These are phyloP conservation scores for Ascocoryne sarcoides DNA, from an alignment of 2,329 filamentous ascomycete genomes.

Conservation along the genomic window DNA sequence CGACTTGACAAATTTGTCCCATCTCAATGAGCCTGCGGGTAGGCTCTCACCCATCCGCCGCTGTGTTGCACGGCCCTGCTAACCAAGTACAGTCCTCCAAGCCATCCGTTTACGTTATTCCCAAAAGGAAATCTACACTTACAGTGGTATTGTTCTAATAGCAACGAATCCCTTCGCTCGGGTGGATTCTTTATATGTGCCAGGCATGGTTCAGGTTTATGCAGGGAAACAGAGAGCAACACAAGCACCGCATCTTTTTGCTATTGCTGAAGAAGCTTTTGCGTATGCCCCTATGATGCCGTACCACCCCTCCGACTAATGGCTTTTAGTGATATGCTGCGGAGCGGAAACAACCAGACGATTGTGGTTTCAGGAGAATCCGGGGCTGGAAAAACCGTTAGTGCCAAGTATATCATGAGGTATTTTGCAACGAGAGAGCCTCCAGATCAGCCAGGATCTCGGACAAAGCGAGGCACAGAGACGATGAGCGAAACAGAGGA, in stretches of 20 bases:
- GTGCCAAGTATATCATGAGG: slow-evolving; percentile 99
- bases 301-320: slow-evolving; percentile 29
- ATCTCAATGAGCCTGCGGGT: slow-evolving; percentile 98
- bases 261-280: slow-evolving; percentile 97
- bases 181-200: slow-evolving; percentile 96
- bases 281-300: slow-evolving; percentile 50
- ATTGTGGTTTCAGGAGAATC: slow-evolving; percentile 99
- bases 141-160: slow-evolving; percentile 97
- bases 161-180: slow-evolving; percentile 96
- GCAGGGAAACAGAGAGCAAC: slow-evolving; percentile 93
- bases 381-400: slow-evolving; percentile 97
- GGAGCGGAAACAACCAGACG: slow-evolving; percentile 92
- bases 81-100: slow-evolving; percentile 64
- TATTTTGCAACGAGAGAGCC: slow-evolving; percentile 98
- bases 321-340: slow-evolving; percentile 78
- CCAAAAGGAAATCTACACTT: slow-evolving; percentile 99
- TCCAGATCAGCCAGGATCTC: slow-evolving; percentile 73
- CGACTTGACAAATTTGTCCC: slow-evolving; percentile 92
- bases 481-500: slow-evolving; percentile 97
- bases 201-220: slow-evolving; percentile 99
- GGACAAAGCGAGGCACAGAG: slow-evolving; percentile 62
- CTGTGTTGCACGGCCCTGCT: slow-evolving; percentile 8
- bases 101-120: slow-evolving; percentile 94
- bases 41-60: slow-evolving; percentile 29
- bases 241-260: slow-evolving; percentile 95